These are phyloP conservation scores for Diaporthe citri DNA, from an alignment of 2,329 filamentous ascomycete genomes.

Conservation along the genomic window DNA sequence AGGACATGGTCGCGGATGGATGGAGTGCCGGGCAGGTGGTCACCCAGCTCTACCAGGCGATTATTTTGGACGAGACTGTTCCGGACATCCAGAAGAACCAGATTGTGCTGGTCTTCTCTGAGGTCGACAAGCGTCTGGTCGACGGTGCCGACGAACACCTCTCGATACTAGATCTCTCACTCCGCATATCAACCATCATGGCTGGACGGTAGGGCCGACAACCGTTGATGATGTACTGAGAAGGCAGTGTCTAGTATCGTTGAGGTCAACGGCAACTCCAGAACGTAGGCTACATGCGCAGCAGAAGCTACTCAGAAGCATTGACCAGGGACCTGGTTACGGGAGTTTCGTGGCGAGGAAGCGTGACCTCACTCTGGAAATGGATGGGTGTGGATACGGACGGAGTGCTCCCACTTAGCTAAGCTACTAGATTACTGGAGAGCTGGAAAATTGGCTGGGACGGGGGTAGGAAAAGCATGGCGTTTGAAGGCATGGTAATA, in stretches of 20 bases:
- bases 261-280: neutral
- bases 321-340: neutral
- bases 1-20: conserved; percentile 93
- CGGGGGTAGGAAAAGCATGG: conserved; percentile 39
- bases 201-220: conserved; percentile 53
- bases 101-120: conserved; percentile 90
- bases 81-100: conserved; percentile 89
- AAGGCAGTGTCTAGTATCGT: neutral
- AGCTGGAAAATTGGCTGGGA: neutral
- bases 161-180: conserved; percentile 85
- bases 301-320: neutral
- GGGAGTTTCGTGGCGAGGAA: neutral
- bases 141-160: conserved; percentile 97
- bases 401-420: neutral
- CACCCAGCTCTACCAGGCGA: conserved; percentile 79
- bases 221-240: conserved; percentile 10
- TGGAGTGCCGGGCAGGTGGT: conserved; percentile 96
- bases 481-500: conserved; percentile 42
- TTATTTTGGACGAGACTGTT: conserved; percentile 88
- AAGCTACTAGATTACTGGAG: neutral
- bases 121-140: conserved; percentile 92
- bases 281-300: neutral
- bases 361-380: neutral
- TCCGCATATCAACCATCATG: conserved; percentile 84
- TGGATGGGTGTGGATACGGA: neutral